phyloP scores from a whole-genome alignment of 2,329 filamentous ascomycete genomes.

The Cladobotryum mycophilum region DNA sequence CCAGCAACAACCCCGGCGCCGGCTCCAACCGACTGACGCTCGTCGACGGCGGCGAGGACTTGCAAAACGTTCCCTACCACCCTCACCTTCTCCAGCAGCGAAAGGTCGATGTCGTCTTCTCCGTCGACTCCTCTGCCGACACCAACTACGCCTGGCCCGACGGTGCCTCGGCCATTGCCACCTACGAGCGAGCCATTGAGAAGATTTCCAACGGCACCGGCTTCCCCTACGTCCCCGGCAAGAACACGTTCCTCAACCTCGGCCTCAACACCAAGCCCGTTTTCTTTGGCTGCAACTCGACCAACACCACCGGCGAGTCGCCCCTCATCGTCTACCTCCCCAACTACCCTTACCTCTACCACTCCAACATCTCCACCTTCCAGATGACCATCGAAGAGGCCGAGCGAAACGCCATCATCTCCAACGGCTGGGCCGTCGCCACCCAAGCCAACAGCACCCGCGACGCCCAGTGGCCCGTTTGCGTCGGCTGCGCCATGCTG shows the following conservation, averaged over 20 bases:
- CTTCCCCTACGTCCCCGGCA: constrained; percentile 54
- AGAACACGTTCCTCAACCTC: constrained; percentile 49
- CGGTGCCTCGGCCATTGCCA: constrained; percentile 51
- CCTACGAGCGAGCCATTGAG: constrained; percentile 47
- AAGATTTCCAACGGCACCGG: constrained; percentile 45
- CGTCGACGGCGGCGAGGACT: constrained; percentile 74
- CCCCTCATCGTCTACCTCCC: constrained; percentile 85
- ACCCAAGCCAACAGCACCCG: constrained; percentile 77
- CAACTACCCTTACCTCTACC: constrained; percentile 64
- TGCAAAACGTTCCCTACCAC: constrained; percentile 73
- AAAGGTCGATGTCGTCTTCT: constrained; percentile 56
- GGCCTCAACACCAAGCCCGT: constrained; percentile 53
- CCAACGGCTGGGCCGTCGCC: constrained; percentile 78
- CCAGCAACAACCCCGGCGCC: constrained; percentile 35
- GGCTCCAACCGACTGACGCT: constrained; percentile 55
- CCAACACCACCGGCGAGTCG: constrained; percentile 42
- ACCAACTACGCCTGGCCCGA: constrained; percentile 53
- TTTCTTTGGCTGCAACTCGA: constrained; percentile 60
- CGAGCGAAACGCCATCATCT: constrained; percentile 72
- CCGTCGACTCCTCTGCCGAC: constrained; percentile 59
- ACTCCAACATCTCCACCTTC: constrained; percentile 77
- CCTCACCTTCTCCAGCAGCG: constrained; percentile 48
- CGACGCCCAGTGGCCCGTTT: constrained; percentile 70
- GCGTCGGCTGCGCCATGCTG: constrained; percentile 83
- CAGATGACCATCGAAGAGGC: constrained; percentile 54